Evolutionary conservation across 768 basidiomycete genomes (phyloP), one percentile per base, ranked within the genome.

Genomic region (Paxillus ammoniavirescens): DNA sequence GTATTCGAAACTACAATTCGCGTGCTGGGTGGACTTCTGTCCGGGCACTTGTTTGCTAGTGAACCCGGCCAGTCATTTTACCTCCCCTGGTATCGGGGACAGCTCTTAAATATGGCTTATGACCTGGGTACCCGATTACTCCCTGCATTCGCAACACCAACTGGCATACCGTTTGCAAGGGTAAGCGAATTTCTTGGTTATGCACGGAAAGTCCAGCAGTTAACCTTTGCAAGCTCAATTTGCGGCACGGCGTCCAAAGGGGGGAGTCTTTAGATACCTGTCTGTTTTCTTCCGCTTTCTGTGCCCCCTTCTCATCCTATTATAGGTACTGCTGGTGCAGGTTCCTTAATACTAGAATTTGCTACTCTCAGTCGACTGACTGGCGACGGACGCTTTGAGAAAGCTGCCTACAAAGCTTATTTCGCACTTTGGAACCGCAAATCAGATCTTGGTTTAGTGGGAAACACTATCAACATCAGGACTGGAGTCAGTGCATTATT

Each of bases 1-100:
- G 89, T 98, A 4, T 99, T 99, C 64, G 96, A 99, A 74, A 91
- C 91, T 9, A 98, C 92, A 1, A 98, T 98, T 51, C 84, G 95
- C 26, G 92, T 94, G 6, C 75, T 99, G 8, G 97, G 97, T 3
- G 93, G 93, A 4, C 79, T 99, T 36, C 68, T 94, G 13, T 92
- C 91, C 7, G 93, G 83, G 23, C 93, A 94, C 62, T 82, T 87
- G 48, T 89, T 86, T 65, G 90, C 91, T n/a, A 84, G 77, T 55
- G 75, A 82, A 47, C 72, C 77, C 2, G 80, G 73, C 2, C 83
- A 86, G 36, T 82, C 83, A 17, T 92, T 93, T 63, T 75, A 84
- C 63, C 73, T 96, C 38, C 83, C 88, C 4, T 93, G 91, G 90
- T 97, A 98, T 66, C 76, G 76, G 15, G 86, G 82, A 14, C 88